A percentile compares a stretch with the other conserved stretches of the same genome.
These are phyloP conservation scores for Globisporangium cystogenes DNA, from an alignment of 352 stramenopile genomes.

Conservation along the genomic window DNA sequence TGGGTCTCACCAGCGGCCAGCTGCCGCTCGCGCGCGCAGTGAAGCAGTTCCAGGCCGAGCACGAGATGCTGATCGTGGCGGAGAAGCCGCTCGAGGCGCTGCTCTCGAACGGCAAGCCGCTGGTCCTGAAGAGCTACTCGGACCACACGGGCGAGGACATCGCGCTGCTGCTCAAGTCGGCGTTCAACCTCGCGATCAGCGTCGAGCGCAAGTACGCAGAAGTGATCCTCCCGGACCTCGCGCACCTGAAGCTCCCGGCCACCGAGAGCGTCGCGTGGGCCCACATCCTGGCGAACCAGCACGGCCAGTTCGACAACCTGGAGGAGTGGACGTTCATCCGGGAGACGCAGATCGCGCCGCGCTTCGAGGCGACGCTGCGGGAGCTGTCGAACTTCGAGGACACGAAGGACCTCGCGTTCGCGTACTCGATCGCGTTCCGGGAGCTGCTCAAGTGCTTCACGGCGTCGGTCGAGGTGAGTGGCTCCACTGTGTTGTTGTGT, in stretches of 20 bases:
- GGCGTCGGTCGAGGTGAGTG: conserved; percentile 61
- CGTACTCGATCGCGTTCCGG: conserved; percentile 72
- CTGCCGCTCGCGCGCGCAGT: conserved; percentile 28
- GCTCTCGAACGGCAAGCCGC: conserved; percentile 62
- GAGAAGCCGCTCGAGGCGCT: conserved; percentile 56
- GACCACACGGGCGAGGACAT: conserved; percentile 53
- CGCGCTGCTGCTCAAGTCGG: conserved; percentile 64
- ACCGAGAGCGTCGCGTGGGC: conserved; percentile 72
- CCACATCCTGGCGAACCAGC: conserved; percentile 77
- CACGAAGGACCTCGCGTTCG: conserved; percentile 71
- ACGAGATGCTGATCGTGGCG: conserved; percentile 49
- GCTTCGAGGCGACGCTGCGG: conserved; percentile 53
- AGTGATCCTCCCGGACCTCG: conserved; percentile 35
- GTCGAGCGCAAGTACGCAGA: conserved; percentile 83
- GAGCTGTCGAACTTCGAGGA: conserved; percentile 51
- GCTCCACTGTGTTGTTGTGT: not conserved
- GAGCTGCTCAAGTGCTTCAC: conserved; percentile 82
- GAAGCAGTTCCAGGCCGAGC: conserved; percentile 36
- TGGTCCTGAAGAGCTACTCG: conserved; percentile 41
- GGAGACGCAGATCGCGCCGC: conserved; percentile 76
- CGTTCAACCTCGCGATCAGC: conserved; percentile 76
- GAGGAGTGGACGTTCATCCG: conserved; percentile 79
- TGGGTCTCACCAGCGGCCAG: conserved; percentile 31
- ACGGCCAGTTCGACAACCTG: conserved; percentile 80
- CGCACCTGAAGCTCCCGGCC: conserved; percentile 31